phyloP scores from a whole-genome alignment of 257 asterid species.

The Penstemon newberryi region DNA sequence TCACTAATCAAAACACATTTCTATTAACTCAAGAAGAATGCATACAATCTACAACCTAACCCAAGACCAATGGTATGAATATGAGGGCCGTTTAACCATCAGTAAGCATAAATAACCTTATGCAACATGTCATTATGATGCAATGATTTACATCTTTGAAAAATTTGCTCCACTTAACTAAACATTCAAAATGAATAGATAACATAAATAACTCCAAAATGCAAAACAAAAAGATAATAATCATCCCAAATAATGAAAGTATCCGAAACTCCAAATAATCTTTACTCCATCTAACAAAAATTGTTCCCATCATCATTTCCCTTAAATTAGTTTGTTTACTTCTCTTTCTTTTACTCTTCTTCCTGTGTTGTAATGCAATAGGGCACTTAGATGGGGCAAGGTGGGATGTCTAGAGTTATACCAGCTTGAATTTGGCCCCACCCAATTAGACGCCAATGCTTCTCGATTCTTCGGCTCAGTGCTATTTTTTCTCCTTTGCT shows the following conservation, averaged over 20 bases:
- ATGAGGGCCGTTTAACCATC: too few species aligned
- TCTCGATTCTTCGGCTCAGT: constrained; percentile 84
- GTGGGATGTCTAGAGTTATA: constrained; percentile 82
- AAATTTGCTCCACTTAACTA: neutral
- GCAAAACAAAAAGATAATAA: constrained; percentile 8
- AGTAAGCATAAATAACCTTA: too few species aligned
- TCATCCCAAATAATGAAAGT: constrained; percentile 27
- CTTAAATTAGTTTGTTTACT: constrained; percentile 18
- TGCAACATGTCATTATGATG: too few species aligned
- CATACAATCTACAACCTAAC: too few species aligned
- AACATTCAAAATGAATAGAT: constrained; percentile 26
- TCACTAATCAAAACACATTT: too few species aligned
- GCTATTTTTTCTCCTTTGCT: constrained; percentile 92
- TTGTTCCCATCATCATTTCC: constrained; percentile 63
- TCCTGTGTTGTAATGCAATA: constrained; percentile 17
- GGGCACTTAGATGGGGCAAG: constrained; percentile 62
- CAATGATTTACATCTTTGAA: too few species aligned
- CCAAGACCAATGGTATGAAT: too few species aligned
- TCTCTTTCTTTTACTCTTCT: constrained; percentile 16
- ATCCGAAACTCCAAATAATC: constrained; percentile 31
- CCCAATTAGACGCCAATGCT: constrained; percentile 99
- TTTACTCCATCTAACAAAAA: constrained; percentile 62
- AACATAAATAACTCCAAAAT: constrained; percentile 26
- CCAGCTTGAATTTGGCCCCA: constrained; percentile 99
- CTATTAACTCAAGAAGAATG: too few species aligned